Evolutionary conservation across 768 basidiomycete species (phyloP).

Genomic region (Boletus rubropictus): DNA sequence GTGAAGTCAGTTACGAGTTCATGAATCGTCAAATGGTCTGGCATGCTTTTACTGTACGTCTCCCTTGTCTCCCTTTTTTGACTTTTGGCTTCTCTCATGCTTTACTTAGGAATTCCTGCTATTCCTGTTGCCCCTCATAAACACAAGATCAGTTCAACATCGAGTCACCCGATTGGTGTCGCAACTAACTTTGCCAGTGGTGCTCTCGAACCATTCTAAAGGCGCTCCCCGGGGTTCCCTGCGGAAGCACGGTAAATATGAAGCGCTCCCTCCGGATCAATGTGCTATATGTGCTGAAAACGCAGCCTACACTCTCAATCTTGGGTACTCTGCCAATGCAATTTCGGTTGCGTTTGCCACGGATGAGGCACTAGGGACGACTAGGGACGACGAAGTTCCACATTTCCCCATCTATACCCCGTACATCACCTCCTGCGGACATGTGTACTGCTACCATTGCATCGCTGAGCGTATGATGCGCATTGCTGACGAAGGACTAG

Average conservation of each 20-base stretch:
- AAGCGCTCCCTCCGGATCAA: slow-evolving; percentile 61
- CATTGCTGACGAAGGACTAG: slow-evolving; percentile 54
- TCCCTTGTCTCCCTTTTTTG: background rate
- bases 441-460: slow-evolving; percentile 92
- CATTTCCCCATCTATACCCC: slow-evolving; percentile 73
- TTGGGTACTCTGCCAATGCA: slow-evolving; percentile 48
- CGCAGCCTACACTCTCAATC: slow-evolving; percentile 53
- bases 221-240: slow-evolving; percentile 6
- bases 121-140: slow-evolving; percentile 84
- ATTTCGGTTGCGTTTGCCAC: slow-evolving; percentile 31
- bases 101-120: slow-evolving; percentile 84
- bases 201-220: slow-evolving; percentile 28
- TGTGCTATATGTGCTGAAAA: slow-evolving; percentile 90
- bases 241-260: slow-evolving; percentile 53
- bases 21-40: slow-evolving; percentile 99
- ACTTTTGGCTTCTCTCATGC: background rate
- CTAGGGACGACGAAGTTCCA: slow-evolving; percentile 33
- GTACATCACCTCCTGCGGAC: slow-evolving; percentile 78
- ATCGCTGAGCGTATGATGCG: slow-evolving; percentile 77
- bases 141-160: slow-evolving; percentile 58
- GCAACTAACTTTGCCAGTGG: slow-evolving; percentile 24
- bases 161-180: slow-evolving; percentile 37
- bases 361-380: slow-evolving; percentile 9
- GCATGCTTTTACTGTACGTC: slow-evolving; percentile 91
- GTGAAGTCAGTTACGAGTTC: slow-evolving; percentile 94